A percentile compares a stretch with the other conserved stretches of the same genome.
phyloP scores from a whole-genome alignment of 2,329 filamentous ascomycete species.

The Pleoardoris graminearum region DNA sequence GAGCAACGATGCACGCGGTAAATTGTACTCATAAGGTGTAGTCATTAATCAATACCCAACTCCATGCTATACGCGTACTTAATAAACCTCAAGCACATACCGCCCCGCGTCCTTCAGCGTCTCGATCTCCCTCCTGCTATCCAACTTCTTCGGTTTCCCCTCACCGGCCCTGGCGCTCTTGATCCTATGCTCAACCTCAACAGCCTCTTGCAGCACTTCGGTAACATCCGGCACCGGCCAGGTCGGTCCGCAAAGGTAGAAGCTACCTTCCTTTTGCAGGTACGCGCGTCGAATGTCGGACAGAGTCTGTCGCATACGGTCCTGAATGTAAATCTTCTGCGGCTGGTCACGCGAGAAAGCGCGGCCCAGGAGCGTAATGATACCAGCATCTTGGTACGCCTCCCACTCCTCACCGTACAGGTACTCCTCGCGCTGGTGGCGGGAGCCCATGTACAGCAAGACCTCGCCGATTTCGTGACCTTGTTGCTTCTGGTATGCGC shows the following conservation, averaged over 20 bases:
- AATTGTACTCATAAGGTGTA: background rate
- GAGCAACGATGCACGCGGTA: too few species aligned
- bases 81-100: slow-evolving; percentile 98
- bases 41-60: slow-evolving; percentile 3
- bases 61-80: slow-evolving; percentile 36
- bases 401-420: slow-evolving; percentile 99
- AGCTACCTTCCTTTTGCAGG: slow-evolving; percentile 82
- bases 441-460: slow-evolving; percentile 93
- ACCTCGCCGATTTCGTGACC: slow-evolving; percentile 94
- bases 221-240: slow-evolving; percentile 99
- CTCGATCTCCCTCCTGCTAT: slow-evolving; percentile 90
- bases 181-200: slow-evolving; percentile 71
- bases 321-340: slow-evolving; percentile 99
- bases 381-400: slow-evolving; percentile 91
- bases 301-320: slow-evolving; percentile 90
- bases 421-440: slow-evolving; percentile 97
- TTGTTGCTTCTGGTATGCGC: slow-evolving; percentile 96
- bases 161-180: slow-evolving; percentile 47
- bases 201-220: slow-evolving; percentile 89
- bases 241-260: slow-evolving; percentile 96
- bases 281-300: slow-evolving; percentile 83
- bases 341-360: slow-evolving; percentile 97
- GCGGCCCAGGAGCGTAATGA: slow-evolving; percentile 89
- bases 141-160: slow-evolving; percentile 71
- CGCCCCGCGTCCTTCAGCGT: slow-evolving; percentile 90